phyloP scores from a whole-genome alignment of 2,329 filamentous ascomycete species.

The Thielaviopsis ethacetica region DNA sequence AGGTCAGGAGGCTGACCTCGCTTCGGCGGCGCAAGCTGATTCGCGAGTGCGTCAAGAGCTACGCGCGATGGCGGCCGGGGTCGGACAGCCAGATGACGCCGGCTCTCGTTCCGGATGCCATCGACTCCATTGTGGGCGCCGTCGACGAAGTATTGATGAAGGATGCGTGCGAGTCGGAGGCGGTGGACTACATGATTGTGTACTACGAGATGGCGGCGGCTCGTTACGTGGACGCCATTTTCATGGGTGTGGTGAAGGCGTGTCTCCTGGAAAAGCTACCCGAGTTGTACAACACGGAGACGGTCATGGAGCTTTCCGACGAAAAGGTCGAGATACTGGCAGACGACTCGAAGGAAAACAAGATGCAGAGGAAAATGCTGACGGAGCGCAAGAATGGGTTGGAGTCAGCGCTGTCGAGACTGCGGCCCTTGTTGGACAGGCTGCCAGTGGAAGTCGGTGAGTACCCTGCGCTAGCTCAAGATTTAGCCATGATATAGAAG shows the following conservation, averaged over 20 bases:
- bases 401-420: background rate
- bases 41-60: background rate
- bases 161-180: background rate
- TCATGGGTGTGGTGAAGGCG: background rate
- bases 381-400: background rate
- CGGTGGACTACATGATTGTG: background rate
- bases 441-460: background rate
- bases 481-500: too few species aligned
- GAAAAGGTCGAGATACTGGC: background rate
- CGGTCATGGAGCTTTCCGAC: background rate
- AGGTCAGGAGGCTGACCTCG: background rate
- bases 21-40: background rate
- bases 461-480: background rate
- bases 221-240: background rate
- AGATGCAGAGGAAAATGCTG: background rate
- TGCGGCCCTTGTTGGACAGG: background rate
- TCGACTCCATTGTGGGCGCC: background rate
- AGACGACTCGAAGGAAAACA: background rate
- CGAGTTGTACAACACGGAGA: background rate
- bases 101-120: background rate
- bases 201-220: background rate
- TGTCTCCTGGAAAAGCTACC: background rate
- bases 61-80: background rate
- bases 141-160: background rate
- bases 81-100: background rate